Evolutionary conservation across 441 rosid genomes (phyloP).

Genomic region (Cnidoscolus chayamansa): DNA sequence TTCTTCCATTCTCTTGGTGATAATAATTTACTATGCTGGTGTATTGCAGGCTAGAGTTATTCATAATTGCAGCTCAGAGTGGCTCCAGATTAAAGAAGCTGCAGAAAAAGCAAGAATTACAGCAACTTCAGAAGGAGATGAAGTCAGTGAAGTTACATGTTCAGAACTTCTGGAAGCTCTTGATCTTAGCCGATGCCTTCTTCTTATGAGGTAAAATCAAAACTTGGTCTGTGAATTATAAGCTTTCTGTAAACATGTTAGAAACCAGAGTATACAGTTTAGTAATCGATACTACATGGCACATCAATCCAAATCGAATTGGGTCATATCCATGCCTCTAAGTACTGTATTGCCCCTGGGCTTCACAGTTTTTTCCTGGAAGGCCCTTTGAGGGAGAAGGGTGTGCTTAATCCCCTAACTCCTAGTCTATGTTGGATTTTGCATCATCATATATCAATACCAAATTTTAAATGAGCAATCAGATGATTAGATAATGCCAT

Average conservation of each 20-base stretch:
- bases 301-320: too few relatives aligned
- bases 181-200: conserved; percentile 96
- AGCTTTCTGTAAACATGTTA: not conserved
- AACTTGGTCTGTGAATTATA: conserved; percentile 10
- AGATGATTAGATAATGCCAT: too few relatives aligned
- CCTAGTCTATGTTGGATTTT: too few relatives aligned
- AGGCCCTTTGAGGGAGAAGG: not conserved
- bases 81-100: conserved; percentile 90
- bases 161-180: conserved; percentile 98
- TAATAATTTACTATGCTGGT: not conserved
- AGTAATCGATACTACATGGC: too few relatives aligned
- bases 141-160: conserved; percentile 86
- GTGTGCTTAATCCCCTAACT: too few relatives aligned
- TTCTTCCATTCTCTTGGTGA: not conserved
- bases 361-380: too few relatives aligned
- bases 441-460: too few relatives aligned
- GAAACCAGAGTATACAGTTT: not conserved
- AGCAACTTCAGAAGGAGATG: conserved; percentile 77
- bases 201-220: conserved; percentile 76
- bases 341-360: too few relatives aligned
- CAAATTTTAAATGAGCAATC: too few relatives aligned
- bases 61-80: conserved; percentile 85
- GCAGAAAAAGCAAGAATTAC: conserved; percentile 83
- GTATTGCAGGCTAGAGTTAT: conserved; percentile 77
- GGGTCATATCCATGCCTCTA: too few relatives aligned